A percentile compares a stretch with the other conserved stretches of the same genome.
Conservation (phyloP, 148 eudicot species). For the Cornus kousa region DNA sequence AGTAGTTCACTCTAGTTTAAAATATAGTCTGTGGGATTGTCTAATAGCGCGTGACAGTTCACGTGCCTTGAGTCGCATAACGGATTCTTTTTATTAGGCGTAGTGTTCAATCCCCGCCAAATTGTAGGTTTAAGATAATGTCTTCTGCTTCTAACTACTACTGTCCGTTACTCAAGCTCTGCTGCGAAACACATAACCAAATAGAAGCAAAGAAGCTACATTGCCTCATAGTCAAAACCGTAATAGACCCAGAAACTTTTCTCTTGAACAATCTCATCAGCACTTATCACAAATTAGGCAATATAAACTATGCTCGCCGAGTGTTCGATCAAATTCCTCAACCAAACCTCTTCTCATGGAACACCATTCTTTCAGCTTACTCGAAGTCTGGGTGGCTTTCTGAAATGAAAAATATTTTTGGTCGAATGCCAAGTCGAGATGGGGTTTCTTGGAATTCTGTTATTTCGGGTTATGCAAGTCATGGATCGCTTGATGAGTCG, state of each 20-base stretch:
- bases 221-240: slow-evolving; percentile 48
- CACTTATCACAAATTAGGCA: slow-evolving; percentile 32
- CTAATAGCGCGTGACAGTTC: not conserved
- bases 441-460: slow-evolving; percentile 84
- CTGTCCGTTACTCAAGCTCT: slow-evolving; percentile 64
- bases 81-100: not conserved
- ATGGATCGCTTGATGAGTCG: slow-evolving; percentile 42
- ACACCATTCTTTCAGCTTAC: slow-evolving; percentile 61
- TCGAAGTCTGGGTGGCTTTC: slow-evolving; percentile 48
- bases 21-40: too few species aligned
- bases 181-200: slow-evolving; percentile 52
- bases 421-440: slow-evolving; percentile 53
- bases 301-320: slow-evolving; percentile 56
- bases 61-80: not conserved
- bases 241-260: slow-evolving; percentile 44
- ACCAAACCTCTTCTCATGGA: slow-evolving; percentile 79
- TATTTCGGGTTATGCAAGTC: slow-evolving; percentile 70
- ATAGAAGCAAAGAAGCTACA: slow-evolving; percentile 62
- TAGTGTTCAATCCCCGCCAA: slow-evolving; percentile 32
- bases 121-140: slow-evolving; percentile 16
- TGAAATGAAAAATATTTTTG: slow-evolving; percentile 59
- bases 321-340: slow-evolving; percentile 75
- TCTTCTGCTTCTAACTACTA: slow-evolving; percentile 50
- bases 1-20: too few species aligned
- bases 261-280: slow-evolving; percentile 55